Percentiles rank a stretch among this genome's conserved stretches.
Evolutionary conservation across 2,329 filamentous ascomycete species (phyloP).

Genomic region (Epichloe gansuensis): DNA sequence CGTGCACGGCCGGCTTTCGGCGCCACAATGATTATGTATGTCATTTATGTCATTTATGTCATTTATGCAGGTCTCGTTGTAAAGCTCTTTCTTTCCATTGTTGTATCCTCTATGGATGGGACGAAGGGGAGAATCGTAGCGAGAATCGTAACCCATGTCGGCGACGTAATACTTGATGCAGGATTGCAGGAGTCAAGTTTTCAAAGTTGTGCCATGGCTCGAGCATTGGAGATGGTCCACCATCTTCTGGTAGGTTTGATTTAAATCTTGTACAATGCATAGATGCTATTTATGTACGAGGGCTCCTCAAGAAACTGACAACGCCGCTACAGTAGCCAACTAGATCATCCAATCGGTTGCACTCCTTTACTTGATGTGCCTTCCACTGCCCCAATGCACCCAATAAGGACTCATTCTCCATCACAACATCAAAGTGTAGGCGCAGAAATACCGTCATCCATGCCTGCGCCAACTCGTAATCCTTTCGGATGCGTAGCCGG

Average conservation of each 20-base stretch:
- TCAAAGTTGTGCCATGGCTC: background rate
- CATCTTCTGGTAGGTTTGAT: background rate
- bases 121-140: too few relatives aligned
- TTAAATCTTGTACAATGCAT: background rate
- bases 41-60: too few relatives aligned
- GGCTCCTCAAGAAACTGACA: constrained; percentile 63
- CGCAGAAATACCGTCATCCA: constrained; percentile 95
- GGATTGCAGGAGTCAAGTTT: too few relatives aligned
- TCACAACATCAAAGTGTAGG: constrained; percentile 53
- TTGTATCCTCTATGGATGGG: too few relatives aligned
- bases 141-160: too few relatives aligned
- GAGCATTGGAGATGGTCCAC: background rate
- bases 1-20: too few relatives aligned
- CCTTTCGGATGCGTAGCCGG: constrained; percentile 54
- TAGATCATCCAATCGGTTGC: constrained; percentile 56
- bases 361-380: constrained; percentile 58
- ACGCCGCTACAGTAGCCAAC: constrained; percentile 85
- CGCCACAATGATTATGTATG: too few relatives aligned
- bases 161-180: too few relatives aligned
- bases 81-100: too few relatives aligned
- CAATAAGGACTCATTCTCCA: constrained; percentile 40
- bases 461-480: constrained; percentile 89
- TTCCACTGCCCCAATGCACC: constrained; percentile 58
- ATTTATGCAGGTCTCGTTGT: too few relatives aligned
- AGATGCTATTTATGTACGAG: constrained; percentile 18